Evolutionary conservation across 1,139 yeast species (phyloP).

Genomic region (Kodamaea sp.): DNA sequence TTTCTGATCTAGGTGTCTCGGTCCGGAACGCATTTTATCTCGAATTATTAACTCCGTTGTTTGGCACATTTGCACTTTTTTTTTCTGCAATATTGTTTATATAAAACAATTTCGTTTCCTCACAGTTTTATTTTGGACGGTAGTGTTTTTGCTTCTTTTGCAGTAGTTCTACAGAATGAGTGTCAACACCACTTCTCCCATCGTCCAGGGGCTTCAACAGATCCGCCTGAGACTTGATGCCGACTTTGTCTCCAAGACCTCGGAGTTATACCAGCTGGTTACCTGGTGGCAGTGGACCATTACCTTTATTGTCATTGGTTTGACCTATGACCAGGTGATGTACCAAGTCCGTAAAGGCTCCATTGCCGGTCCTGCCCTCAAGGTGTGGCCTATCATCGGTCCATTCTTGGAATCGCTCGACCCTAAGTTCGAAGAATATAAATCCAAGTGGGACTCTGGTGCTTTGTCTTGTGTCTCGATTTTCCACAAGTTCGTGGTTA

Average conservation of each 20-base stretch:
- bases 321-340: slow-evolving; percentile 77
- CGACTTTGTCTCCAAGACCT: slow-evolving; percentile 5
- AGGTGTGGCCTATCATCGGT: slow-evolving; percentile 93
- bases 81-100: too few species aligned
- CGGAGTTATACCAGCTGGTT: slow-evolving; percentile 10
- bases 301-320: slow-evolving; percentile 49
- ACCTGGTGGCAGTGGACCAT: slow-evolving; percentile 55
- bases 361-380: slow-evolving; percentile 86
- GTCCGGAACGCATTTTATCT: too few species aligned
- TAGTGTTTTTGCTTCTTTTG: neutral
- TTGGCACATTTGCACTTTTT: too few species aligned
- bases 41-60: too few species aligned
- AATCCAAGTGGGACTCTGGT: slow-evolving; percentile 93
- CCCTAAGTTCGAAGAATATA: slow-evolving; percentile 93
- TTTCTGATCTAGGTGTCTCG: too few species aligned
- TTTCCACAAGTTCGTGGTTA: slow-evolving; percentile 95
- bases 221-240: slow-evolving; percentile 9
- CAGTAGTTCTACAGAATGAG: slow-evolving; percentile 7
- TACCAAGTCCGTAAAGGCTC: slow-evolving; percentile 80
- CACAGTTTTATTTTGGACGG: neutral
- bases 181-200: slow-evolving; percentile 17
- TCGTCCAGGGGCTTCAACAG: slow-evolving; percentile 13
- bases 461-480: slow-evolving; percentile 94
- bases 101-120: neutral
- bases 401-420: slow-evolving; percentile 95